Evolutionary conservation across 2,329 filamentous ascomycete genomes (phyloP), one percentile per base, ranked within the genome.

Genomic region (Fusarium solani-melongenae): DNA sequence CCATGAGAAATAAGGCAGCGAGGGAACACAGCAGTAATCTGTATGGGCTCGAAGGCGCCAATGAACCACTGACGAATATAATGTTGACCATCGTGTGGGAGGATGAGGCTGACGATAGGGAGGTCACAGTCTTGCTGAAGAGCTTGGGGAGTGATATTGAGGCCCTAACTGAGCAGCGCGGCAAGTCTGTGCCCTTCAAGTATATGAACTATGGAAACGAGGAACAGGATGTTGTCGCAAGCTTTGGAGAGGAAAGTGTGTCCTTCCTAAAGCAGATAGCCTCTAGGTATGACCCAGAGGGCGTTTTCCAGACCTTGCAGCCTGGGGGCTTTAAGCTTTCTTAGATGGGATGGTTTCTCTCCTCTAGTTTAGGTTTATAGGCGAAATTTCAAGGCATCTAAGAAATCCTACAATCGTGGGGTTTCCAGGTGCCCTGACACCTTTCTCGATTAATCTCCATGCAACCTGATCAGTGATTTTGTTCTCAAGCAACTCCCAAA

Each of bases 191-290:
- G 11, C 7, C 22, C 4, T 49, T 22, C 14, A 27, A 29, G n/a
- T 87, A 85, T 69, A 76, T 86, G 38, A 86, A 86, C 72, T 86
- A 87, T 53, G 83, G 83, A 4, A 78, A 81, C 36, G 65, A 71
- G 6, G 77, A 75, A 29, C 83, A 86, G 73, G 75, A 82, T 53
- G 80, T 82, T 0, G 72, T 85, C 17, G 59, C 62, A 9, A 74
- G 77, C 2, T 86, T 84, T 65, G 83, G 84, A 2, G 62, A 70
- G 6, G 75, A 78, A 9, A 84, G 82, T 38, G 53, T 84, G 9
- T 67, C 75, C 17, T 76, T 74, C 29, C 63, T 83, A 20, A 72
- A 67, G 33, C 46, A 69, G n/a, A 71, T 80, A 6, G 76, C 76
- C 3, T 61, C 68, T 15, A 79, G 81, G 49, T 83, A 82, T 64